A percentile compares a stretch with the other conserved stretches of the same genome.
Conservation (phyloP, 176 grass and related monocot genomes). For the Themeda triandra region DNA sequence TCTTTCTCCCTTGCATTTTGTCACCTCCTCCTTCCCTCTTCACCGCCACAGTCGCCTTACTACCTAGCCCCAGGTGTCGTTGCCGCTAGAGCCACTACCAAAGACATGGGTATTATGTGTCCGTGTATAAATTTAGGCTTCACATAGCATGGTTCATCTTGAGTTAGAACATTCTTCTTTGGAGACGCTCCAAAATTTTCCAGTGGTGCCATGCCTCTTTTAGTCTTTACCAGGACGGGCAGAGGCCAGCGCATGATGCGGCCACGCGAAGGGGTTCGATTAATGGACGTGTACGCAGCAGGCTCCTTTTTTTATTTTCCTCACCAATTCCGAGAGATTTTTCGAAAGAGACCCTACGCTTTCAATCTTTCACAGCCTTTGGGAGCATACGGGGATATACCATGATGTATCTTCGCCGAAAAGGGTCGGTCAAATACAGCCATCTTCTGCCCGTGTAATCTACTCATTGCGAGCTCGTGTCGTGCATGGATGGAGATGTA, state of each 20-base stretch:
- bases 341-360: slow-evolving; percentile 17
- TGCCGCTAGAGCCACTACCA: too few species aligned
- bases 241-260: background rate
- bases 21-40: too few species aligned
- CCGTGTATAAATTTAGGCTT: too few species aligned
- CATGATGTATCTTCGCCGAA: background rate
- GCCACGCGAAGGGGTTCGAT: background rate
- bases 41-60: too few species aligned
- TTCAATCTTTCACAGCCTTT: slow-evolving; percentile 24
- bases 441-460: slow-evolving; percentile 24
- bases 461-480: slow-evolving; percentile 35
- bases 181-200: too few species aligned
- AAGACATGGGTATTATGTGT: too few species aligned
- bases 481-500: background rate
- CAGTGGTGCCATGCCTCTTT: too few species aligned
- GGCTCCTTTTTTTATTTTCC: background rate
- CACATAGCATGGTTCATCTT: too few species aligned
- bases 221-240: background rate
- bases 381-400: background rate
- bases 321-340: slow-evolving; percentile 5
- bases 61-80: too few species aligned
- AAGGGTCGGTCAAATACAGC: slow-evolving; percentile 29
- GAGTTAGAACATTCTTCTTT: too few species aligned
- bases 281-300: background rate
- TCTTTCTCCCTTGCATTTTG: too few species aligned